Evolutionary conservation across 2,329 filamentous ascomycete species (phyloP).

Genomic region (Trichoderma simmonsii): DNA sequence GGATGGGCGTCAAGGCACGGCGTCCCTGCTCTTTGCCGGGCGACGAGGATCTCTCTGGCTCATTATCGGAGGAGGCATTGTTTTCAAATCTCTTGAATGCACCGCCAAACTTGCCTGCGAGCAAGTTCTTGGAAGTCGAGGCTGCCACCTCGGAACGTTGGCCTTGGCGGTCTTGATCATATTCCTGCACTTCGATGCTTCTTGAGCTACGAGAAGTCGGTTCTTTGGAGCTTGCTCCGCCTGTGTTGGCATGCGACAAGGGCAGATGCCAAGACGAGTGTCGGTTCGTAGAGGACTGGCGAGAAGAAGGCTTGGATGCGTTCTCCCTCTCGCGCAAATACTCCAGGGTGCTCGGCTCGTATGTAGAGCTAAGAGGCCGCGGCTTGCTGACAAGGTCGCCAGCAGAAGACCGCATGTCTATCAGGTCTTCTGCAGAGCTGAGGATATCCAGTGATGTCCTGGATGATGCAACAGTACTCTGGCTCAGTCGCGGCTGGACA

Average conservation of each 20-base stretch:
- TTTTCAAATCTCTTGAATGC: constrained; percentile 89
- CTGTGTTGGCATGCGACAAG: constrained; percentile 40
- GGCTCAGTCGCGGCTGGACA: constrained; percentile 25
- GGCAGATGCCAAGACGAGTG: constrained; percentile 29
- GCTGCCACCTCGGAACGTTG: constrained; percentile 75
- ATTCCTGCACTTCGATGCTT: constrained; percentile 54
- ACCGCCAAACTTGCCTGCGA: constrained; percentile 88
- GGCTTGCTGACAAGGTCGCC: constrained; percentile 47
- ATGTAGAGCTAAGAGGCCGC: constrained; percentile 76
- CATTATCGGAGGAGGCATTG: constrained; percentile 34
- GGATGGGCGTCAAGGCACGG: constrained; percentile 64
- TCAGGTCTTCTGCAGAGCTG: constrained; percentile 22
- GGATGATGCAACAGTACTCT: constrained; percentile 16
- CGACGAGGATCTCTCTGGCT: constrained; percentile 42
- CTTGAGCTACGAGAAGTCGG: constrained; percentile 79
- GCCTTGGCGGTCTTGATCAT: constrained; percentile 45
- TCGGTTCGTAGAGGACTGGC: constrained; percentile 24
- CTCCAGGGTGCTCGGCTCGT: constrained; percentile 73
- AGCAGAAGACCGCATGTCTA: constrained; percentile 24
- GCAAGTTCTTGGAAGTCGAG: constrained; percentile 71
- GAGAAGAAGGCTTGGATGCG: constrained; percentile 40
- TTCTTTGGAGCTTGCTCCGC: constrained; percentile 56
- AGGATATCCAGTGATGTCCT: constrained; percentile 24
- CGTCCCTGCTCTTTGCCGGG: constrained; percentile 48
- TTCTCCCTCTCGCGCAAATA: constrained; percentile 75